Conservation (phyloP, 2,329 filamentous ascomycete species). For the Decorospora gaudefroyi region DNA sequence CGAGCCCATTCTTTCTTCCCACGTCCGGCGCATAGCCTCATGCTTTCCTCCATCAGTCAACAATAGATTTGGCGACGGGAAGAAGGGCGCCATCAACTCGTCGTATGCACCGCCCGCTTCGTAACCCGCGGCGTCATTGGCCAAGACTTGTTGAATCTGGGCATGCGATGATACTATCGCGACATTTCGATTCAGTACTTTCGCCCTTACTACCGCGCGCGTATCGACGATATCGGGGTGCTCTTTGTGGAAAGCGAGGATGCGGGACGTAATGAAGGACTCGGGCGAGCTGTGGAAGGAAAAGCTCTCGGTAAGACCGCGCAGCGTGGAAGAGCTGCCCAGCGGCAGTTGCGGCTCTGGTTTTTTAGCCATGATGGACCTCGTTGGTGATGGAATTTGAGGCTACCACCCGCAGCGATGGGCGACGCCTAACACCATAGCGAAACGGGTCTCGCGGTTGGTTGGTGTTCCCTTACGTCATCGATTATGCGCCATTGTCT, state of each 20-base stretch:
- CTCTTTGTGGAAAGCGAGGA: not conserved
- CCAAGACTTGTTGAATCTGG: conserved; percentile 1
- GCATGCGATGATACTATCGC: conserved; percentile 2
- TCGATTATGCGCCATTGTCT: conserved; percentile 1
- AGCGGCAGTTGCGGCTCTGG: not conserved
- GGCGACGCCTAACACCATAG: not conserved
- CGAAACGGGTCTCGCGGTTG: not conserved
- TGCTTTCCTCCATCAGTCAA: conserved; percentile 1
- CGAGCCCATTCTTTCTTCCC: not conserved
- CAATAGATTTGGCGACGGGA: conserved; percentile 1
- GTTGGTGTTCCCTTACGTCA: conserved; percentile 1
- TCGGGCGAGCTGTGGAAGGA: conserved; percentile 1
- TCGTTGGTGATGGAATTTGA: no score
- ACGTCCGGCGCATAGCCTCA: not conserved
- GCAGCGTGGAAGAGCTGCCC: conserved; percentile 1
- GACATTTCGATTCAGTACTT: conserved; percentile 2
- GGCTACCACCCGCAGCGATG: no score
- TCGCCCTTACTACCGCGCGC: not conserved
- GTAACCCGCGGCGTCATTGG: not conserved
- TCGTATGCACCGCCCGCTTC: conserved; percentile 1
- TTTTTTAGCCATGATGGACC: not conserved
- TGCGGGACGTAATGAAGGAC: not conserved
- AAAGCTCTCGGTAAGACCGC: conserved; percentile 1
- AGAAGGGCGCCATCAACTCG: conserved; percentile 2
- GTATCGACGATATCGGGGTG: not conserved